Percentiles rank a stretch among this genome's conserved stretches.
phyloP scores from a whole-genome alignment of 495 filamentous ascomycete species.

The Tirmania nivea region DNA sequence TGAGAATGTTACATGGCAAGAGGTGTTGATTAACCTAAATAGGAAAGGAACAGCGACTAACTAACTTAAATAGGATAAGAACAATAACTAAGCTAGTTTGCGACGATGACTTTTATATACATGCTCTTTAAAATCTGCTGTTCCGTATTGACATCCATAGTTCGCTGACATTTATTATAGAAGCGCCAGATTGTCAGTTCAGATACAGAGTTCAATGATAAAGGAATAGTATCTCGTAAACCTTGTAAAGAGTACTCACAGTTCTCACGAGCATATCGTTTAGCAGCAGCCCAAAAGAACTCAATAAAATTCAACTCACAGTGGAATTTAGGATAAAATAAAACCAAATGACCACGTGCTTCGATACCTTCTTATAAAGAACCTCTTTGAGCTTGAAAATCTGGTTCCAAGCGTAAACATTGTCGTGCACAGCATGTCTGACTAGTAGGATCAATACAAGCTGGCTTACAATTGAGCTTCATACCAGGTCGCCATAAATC shows the following conservation, averaged over 20 bases:
- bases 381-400: conserved; percentile 2
- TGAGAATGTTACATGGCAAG: too few relatives aligned
- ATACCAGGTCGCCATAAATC: neutral
- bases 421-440: conserved; percentile 1
- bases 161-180: neutral
- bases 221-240: too few relatives aligned
- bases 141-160: neutral
- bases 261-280: neutral
- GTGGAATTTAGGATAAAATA: conserved; percentile 1
- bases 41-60: too few relatives aligned
- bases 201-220: neutral
- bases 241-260: neutral
- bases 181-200: neutral
- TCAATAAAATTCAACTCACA: conserved; percentile 5
- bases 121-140: neutral
- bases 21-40: too few relatives aligned
- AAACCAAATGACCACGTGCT: neutral
- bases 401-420: neutral
- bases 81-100: too few relatives aligned
- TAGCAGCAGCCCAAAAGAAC: conserved; percentile 2
- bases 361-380: neutral
- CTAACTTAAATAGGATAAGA: too few relatives aligned
- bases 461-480: neutral
- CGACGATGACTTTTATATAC: too few relatives aligned
- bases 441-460: neutral